These are phyloP conservation scores for Penicillium sp. DNA, from an alignment of 2,329 filamentous ascomycete species.

Conservation along the genomic window DNA sequence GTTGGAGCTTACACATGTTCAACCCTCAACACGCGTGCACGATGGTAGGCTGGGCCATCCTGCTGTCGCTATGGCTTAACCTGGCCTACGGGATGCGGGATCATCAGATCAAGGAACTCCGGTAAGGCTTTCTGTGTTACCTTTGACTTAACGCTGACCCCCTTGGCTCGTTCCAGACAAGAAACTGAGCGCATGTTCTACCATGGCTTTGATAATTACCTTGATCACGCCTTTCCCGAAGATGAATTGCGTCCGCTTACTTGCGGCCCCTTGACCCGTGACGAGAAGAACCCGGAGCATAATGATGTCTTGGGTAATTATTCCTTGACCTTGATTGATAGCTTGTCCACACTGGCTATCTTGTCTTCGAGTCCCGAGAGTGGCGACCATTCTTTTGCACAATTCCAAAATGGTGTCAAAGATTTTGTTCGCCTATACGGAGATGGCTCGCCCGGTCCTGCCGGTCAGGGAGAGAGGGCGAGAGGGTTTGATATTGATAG, in stretches of 20 bases:
- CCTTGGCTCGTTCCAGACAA: slow-evolving; percentile 26
- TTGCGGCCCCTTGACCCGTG: slow-evolving; percentile 77
- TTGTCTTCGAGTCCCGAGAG: slow-evolving; percentile 62
- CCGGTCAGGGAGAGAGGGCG: slow-evolving; percentile 65
- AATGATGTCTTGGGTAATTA: slow-evolving; percentile 98
- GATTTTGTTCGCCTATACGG: slow-evolving; percentile 78
- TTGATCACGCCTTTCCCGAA: slow-evolving; percentile 88
- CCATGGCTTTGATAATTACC: slow-evolving; percentile 94
- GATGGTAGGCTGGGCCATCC: slow-evolving; percentile 29
- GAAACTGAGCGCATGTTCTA: slow-evolving; percentile 73
- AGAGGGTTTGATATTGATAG: slow-evolving; percentile 91
- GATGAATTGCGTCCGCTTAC: slow-evolving; percentile 87
- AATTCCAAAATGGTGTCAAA: slow-evolving; percentile 76
- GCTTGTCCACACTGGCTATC: slow-evolving; percentile 87
- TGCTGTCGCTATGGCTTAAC: slow-evolving; percentile 35
- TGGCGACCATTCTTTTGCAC: slow-evolving; percentile 57
- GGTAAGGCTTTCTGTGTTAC: slow-evolving; percentile 20
- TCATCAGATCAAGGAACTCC: slow-evolving; percentile 33
- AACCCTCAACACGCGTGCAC: slow-evolving; percentile 31
- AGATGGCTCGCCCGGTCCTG: slow-evolving; percentile 66
- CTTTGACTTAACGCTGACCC: slow-evolving; percentile 1
- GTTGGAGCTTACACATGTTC: slow-evolving; percentile 36
- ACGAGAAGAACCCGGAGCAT: slow-evolving; percentile 73
- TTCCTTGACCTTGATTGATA: slow-evolving; percentile 91
- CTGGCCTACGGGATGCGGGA: slow-evolving; percentile 34